Base-by-base conservation (phyloP, 805 yeast species). In the Candida arabinofermentans region DNA sequence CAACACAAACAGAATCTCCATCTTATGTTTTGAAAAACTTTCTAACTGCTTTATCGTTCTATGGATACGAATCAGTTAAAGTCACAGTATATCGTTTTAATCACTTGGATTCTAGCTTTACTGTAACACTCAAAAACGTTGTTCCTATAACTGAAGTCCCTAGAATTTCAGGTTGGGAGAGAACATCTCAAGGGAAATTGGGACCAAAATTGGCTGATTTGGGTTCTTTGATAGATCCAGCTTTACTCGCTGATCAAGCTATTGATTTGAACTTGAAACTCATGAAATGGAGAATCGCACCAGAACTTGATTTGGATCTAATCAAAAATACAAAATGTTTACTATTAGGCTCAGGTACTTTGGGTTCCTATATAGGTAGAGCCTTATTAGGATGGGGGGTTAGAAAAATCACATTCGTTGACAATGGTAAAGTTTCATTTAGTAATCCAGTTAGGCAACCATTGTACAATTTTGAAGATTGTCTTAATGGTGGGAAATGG, bases 401-500 rank as follows among this genome's bases (percentile, higher is more conserved):
- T 0, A 67, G 87, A 35, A 70, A 79, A 27, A 82, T 93, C 16
- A 84, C 96, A 0, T 81, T 93, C 62, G 91, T 93, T 3, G 99
- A 93, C 61, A 87, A 78, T 59, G 95, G 97, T 2, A 69, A 75
- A 19, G 88, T 95, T 0, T 88, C 97, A 3, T 88, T 81, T 62
- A 86, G 96, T 8, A 93, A 93, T 54, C 99, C 99, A 0, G 99
- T 93, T 0, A 71, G 99, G 39, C 99, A 93, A 54, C 91, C 98
- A 0, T 63, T 93, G 18, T 93, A 80, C 62, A 74, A 71, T 17
- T 91, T 86, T 62, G 74, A 75, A n/a, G 97, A 93, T 64, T 84
- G 93, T 55, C 70, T 79, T 21, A 69, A 75, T 42, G 88, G 85
- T 13, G 96, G 96, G 1, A 70, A 70, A 30, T 67, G 68, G n/a